These are phyloP conservation scores for Amoebophrya sp. DNA, from an alignment of 169 alveolate genomes.

Conservation along the genomic window DNA sequence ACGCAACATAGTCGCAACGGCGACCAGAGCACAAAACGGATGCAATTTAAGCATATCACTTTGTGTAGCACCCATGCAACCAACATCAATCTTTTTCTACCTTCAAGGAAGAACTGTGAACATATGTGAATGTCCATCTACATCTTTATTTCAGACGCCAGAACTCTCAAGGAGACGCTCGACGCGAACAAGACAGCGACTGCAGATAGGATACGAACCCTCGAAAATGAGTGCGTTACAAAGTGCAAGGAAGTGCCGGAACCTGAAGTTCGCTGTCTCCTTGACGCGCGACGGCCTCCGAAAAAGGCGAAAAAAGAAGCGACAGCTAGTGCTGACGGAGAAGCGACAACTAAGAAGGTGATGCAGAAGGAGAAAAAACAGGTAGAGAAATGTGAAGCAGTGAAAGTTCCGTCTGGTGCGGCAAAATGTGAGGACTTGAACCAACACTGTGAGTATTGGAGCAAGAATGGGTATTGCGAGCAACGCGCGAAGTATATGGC, in stretches of 20 bases:
- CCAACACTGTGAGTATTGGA: not conserved
- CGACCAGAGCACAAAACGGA: too few relatives aligned
- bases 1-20: too few relatives aligned
- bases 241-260: not conserved
- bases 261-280: not conserved
- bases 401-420: not conserved
- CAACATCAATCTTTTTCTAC: too few relatives aligned
- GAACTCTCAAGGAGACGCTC: too few relatives aligned
- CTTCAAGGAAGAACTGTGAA: too few relatives aligned
- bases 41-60: too few relatives aligned
- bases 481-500: not conserved
- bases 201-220: too few relatives aligned
- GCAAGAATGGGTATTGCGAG: not conserved
- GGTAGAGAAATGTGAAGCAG: not conserved
- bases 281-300: not conserved
- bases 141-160: too few relatives aligned
- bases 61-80: too few relatives aligned
- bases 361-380: not conserved
- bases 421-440: not conserved
- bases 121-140: too few relatives aligned
- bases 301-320: not conserved
- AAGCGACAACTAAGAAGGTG: not conserved
- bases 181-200: too few relatives aligned
- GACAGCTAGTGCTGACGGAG: not conserved
- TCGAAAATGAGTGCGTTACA: too few relatives aligned